Evolutionary conservation across 768 basidiomycete species (phyloP), one percentile per base, ranked within the genome.

Genomic region (Neoboletus brunneissimus): DNA sequence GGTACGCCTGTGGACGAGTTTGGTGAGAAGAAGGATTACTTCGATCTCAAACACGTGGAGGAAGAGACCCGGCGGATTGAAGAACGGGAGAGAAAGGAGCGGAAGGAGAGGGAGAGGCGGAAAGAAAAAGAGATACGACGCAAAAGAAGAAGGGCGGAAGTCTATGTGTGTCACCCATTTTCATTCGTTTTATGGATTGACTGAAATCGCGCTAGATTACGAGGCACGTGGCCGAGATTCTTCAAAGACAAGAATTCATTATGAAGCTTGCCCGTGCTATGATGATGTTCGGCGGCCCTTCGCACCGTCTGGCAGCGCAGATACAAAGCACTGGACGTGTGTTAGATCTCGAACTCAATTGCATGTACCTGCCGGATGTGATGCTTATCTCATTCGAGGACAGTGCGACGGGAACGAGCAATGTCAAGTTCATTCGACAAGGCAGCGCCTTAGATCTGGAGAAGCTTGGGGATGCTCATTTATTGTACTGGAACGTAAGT

Each of bases 211-310:
- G 10, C 23, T 46, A 90, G 89, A 91, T 90, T 57, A 90, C 89
- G 23, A 85, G 85, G 51, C 90, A 94, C 61, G 87, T 93, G 29
- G 91, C 91, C 2, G 86, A 87, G 55, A 87, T 93, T 55, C 80
- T 91, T 31, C 83, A 84, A 61, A 79, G 92, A 34, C 90, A 95
- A 66, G 87, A 88, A 54, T 94, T 94, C 73, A 79, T 94, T 48
- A 74, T 92, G 70, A 93, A 92, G 76, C 81, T 94, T 29, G 82
- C 87, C 7, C 82, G 89, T 49, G 85, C 89, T 11, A 85, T 94
- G 79, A 94, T 94, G 89, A 90, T 89, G 82, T 92, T 90, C 61
- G 91, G 91, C 11, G 87, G 86, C 2, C 89, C 91, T 20, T 82
- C 87, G 13, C 90, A 95, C 69, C 87, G 91, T 41, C 78, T 94